phyloP scores from a whole-genome alignment of 2,329 filamentous ascomycete species.

The Colletotrichum melonis region DNA sequence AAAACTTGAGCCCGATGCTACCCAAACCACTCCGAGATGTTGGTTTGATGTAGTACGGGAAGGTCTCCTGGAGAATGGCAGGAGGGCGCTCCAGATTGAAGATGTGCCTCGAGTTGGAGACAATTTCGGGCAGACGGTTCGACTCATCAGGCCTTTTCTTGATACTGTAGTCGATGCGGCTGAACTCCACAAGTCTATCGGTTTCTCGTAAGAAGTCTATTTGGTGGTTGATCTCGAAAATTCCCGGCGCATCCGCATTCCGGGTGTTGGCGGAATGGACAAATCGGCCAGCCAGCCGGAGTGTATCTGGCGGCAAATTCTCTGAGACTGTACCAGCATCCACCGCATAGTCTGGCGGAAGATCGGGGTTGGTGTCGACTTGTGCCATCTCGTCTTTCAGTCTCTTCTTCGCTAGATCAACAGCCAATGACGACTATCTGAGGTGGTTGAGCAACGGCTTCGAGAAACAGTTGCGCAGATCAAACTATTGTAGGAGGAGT shows the following conservation, averaged over 20 bases:
- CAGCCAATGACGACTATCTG: too few species aligned
- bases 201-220: constrained; percentile 46
- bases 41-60: constrained; percentile 42
- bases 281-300: constrained; percentile 47
- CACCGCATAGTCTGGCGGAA: constrained; percentile 23
- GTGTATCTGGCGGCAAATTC: constrained; percentile 44
- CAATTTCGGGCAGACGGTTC: constrained; percentile 38
- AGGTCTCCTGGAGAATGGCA: constrained; percentile 41
- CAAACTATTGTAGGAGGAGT: not conserved
- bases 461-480: too few species aligned
- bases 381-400: not conserved
- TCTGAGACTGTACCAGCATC: constrained; percentile 8
- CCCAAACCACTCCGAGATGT: constrained; percentile 17
- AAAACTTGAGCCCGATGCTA: constrained; percentile 1
- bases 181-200: constrained; percentile 44
- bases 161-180: constrained; percentile 45
- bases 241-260: constrained; percentile 42
- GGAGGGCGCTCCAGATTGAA: constrained; percentile 49
- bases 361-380: not conserved
- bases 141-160: constrained; percentile 26
- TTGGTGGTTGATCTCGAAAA: constrained; percentile 51
- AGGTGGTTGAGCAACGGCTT: too few species aligned
- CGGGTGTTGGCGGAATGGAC: constrained; percentile 42
- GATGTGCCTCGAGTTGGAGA: constrained; percentile 45
- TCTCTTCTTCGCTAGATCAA: not conserved